Conservation (phyloP, 2,329 filamentous ascomycete genomes). For the Talaromyces rugulosus region DNA sequence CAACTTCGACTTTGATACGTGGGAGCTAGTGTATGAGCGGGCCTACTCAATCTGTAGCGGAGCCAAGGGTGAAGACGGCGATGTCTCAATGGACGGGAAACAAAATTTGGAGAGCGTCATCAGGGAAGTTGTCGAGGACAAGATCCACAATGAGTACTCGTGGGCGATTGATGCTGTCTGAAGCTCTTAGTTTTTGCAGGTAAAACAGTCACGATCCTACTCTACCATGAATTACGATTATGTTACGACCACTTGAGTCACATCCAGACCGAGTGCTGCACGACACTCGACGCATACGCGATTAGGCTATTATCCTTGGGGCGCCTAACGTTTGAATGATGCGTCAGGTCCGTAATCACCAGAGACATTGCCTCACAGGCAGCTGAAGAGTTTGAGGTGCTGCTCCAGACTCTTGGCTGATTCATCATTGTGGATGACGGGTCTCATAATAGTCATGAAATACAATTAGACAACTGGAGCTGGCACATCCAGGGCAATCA, state of each 20-base stretch:
- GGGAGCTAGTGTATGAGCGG: conserved; percentile 64
- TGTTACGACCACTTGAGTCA: not conserved
- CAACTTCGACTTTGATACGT: conserved; percentile 67
- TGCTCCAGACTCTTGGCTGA: not conserved
- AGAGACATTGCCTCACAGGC: not conserved
- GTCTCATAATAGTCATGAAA: not conserved
- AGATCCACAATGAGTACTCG: conserved; percentile 41
- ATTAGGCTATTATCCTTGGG: not conserved
- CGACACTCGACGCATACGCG: not conserved
- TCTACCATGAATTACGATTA: not conserved
- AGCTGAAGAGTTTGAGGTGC: not conserved
- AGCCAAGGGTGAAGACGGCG: conserved; percentile 35
- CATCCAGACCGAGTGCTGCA: not conserved
- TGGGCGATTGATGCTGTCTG: conserved; percentile 36
- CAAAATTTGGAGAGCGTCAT: conserved; percentile 56
- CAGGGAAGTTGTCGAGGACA: conserved; percentile 57
- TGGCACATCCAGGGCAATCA: not conserved
- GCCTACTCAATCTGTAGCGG: conserved; percentile 64
- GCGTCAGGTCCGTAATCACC: not conserved
- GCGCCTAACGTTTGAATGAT: not conserved
- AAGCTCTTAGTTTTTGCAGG: conserved; percentile 11
- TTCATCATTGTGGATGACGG: not conserved
- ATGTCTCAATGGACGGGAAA: conserved; percentile 42
- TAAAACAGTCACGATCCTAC: not conserved
- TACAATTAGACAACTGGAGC: not conserved